These are phyloP conservation scores for Wickerhamomyces bovis DNA, from an alignment of 805 yeast genomes.

Conservation along the genomic window DNA sequence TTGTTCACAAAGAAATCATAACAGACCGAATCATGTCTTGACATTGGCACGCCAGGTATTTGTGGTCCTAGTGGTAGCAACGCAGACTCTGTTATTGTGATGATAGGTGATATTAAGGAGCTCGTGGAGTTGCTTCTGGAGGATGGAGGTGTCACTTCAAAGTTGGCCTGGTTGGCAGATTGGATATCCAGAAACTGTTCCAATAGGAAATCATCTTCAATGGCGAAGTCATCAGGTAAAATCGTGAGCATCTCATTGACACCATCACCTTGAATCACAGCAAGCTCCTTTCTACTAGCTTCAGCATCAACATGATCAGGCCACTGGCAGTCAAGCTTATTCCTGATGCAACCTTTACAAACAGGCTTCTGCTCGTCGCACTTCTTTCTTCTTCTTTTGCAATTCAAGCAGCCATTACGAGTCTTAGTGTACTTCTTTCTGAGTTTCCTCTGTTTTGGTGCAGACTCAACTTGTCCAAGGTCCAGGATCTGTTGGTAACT, in stretches of 20 bases:
- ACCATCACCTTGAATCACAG: neutral
- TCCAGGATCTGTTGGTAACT: conserved; percentile 19
- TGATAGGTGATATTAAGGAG: neutral
- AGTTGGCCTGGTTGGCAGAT: conserved; percentile 2
- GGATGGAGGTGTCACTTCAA: neutral
- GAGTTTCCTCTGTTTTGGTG: conserved; percentile 7
- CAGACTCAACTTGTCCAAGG: conserved; percentile 5
- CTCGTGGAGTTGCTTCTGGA: neutral
- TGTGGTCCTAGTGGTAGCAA: neutral
- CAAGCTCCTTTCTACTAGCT: neutral
- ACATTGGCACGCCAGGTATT: conserved; percentile 14
- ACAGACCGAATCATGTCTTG: conserved; percentile 14
- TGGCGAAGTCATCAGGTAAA: neutral
- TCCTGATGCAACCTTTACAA: conserved; percentile 15
- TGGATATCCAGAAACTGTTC: conserved; percentile 22
- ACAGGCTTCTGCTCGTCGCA: conserved; percentile 23
- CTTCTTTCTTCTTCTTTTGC: conserved; percentile 21
- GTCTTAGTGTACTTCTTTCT: conserved; percentile 16
- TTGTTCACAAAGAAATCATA: conserved; percentile 18
- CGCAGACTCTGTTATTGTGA: neutral
- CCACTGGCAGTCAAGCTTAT: conserved; percentile 15
- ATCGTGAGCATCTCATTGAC: neutral
- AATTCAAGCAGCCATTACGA: conserved; percentile 17
- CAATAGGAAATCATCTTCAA: conserved; percentile 8
- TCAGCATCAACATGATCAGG: conserved; percentile 12